Evolutionary conservation across 495 filamentous ascomycete genomes (phyloP), one percentile per base, ranked within the genome.

Genomic region (Aspergillus bertholletiae): DNA sequence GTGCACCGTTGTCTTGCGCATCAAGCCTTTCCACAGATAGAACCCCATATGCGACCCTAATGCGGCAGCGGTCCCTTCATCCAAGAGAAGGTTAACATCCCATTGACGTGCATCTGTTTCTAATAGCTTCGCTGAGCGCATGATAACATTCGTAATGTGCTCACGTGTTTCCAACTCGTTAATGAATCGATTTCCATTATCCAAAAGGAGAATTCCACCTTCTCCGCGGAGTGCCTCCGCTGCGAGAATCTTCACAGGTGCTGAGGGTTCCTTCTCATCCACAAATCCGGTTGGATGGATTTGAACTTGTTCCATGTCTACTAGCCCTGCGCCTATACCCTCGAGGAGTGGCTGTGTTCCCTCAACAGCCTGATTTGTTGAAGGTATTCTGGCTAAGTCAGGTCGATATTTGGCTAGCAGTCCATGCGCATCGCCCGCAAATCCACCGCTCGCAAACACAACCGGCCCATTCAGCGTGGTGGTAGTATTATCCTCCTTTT

Each of bases 181-280:
- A n/a, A 82, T 62, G 37, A 86, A 82, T 22, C 83, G 51, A 41
- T 66, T 64, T 7, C 80, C 80, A 1, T 65, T 51, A 6, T 61
- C 46, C 0, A 82, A 59, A 15, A 64, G 20, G 49, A 86, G 45
- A 13, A 85, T 73, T 0, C 81, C 83, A 5, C 82, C 83, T 59
- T 84, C 81, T 0, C 81, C 82, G 0, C 82, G 63, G 26, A 86
- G 61, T 44, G 82, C 69, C 63, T 86, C 83, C 0, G 83, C 82
- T 0, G 83, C 81, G n/a, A 85, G 72, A 58, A 86, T 80, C 63
- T 85, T 84, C 28, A 81, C 66, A 30, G 61, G 54, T 62, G 59
- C 62, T 13, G 17, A 20, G 5, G 23, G n/a, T 13, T 60, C 57
- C 27, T 53, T 73, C 0, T 75, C 75, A 56, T 87, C 84, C 5